These are phyloP conservation scores for Fusarium sp. DNA, from an alignment of 2,329 filamentous ascomycete species.

Conservation along the genomic window DNA sequence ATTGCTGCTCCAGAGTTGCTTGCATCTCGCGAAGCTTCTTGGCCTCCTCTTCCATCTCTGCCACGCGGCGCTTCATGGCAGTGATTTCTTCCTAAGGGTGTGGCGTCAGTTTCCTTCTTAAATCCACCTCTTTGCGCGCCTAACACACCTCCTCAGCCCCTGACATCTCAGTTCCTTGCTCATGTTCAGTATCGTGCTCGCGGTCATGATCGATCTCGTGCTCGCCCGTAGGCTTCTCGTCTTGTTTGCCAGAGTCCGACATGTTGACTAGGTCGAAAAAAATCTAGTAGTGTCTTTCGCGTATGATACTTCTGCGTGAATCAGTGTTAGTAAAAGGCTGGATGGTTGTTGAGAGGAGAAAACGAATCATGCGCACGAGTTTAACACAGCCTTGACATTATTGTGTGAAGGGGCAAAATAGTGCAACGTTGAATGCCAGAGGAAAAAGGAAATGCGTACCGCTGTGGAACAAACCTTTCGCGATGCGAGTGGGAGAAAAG, in stretches of 20 bases:
- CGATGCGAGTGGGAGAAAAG: not conserved
- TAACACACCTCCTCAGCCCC: constrained; percentile 53
- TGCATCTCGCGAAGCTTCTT: constrained; percentile 90
- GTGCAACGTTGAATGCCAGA: not conserved
- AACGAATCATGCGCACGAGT: not conserved
- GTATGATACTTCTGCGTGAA: constrained; percentile 9
- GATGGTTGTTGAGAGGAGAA: not conserved
- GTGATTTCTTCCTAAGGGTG: constrained; percentile 77
- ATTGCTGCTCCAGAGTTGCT: constrained; percentile 84
- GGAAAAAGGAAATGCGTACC: constrained; percentile 10
- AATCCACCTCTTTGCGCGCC: constrained; percentile 47
- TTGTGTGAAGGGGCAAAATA: constrained; percentile 13
- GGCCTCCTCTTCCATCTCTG: constrained; percentile 91
- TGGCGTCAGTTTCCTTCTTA: constrained; percentile 49
- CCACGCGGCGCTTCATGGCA: constrained; percentile 87
- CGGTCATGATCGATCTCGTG: constrained; percentile 47
- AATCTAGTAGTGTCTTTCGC: constrained; percentile 1
- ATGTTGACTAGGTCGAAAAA: constrained; percentile 36
- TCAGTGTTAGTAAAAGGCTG: constrained; percentile 20
- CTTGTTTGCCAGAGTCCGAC: constrained; percentile 51
- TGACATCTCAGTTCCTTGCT: constrained; percentile 48
- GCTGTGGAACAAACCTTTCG: not conserved
- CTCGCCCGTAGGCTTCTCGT: constrained; percentile 47
- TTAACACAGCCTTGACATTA: constrained; percentile 30
- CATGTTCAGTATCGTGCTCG: constrained; percentile 43